Evolutionary conservation across 768 basidiomycete species (phyloP).

Genomic region (Leucosporidium creatinivorum): DNA sequence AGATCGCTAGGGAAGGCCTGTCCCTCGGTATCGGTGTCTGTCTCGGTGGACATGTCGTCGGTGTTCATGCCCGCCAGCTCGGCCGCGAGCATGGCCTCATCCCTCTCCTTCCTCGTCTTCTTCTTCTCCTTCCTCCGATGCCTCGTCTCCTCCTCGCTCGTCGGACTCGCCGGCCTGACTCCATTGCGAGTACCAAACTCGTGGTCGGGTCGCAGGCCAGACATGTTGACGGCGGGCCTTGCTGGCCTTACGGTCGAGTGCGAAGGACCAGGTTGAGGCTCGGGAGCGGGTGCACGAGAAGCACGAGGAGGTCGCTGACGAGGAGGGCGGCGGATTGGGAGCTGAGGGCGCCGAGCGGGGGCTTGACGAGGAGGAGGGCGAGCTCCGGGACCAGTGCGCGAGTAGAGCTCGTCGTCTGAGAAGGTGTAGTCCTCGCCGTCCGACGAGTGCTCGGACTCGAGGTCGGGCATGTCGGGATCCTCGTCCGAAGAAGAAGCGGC

Average conservation of each 20-base stretch:
- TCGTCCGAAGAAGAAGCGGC: neutral
- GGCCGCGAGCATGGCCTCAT: neutral
- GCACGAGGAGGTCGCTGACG: neutral
- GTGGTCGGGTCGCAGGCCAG: neutral
- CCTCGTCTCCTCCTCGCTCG: neutral
- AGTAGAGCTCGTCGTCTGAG: neutral
- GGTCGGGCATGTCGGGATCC: neutral
- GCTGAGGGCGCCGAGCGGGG: too few species aligned
- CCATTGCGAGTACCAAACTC: neutral
- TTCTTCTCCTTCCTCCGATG: neutral
- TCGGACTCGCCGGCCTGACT: too few species aligned
- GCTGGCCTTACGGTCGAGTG: neutral
- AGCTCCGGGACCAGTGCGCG: too few species aligned
- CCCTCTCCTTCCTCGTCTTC: neutral
- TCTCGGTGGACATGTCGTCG: neutral
- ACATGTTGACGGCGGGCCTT: neutral
- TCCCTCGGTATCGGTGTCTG: neutral
- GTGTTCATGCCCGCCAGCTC: neutral
- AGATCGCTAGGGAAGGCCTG: neutral
- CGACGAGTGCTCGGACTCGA: neutral
- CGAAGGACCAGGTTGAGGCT: neutral
- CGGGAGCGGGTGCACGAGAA: neutral
- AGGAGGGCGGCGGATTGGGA: neutral
- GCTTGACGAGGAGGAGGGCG: neutral
- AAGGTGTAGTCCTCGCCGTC: neutral